Base-by-base conservation (phyloP, 2,329 filamentous ascomycete species). In the Pseudogymnoascus sp. region DNA sequence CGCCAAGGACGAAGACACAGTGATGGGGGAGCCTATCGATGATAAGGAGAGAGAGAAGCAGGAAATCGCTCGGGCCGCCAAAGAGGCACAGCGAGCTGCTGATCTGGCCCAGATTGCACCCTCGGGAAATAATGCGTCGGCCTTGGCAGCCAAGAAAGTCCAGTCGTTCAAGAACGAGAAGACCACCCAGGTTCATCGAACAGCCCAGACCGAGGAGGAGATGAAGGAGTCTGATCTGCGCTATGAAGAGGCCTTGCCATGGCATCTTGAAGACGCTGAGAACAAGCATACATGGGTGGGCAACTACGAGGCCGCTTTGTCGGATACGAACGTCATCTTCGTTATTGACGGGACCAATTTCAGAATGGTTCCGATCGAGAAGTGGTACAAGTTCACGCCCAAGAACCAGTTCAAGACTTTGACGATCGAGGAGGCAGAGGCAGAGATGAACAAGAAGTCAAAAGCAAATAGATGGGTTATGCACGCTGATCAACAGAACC, bases 201-300 rank as follows among this genome's bases (percentile, higher is more conserved):
- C 88, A n/a, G 89, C 95, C 62, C 82, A 83, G 61, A 82, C 82
- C 5, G 84, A 86, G 71, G 86, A 85, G 1, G 82, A 76, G 78
- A 94, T 82, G 81, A 95, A 81, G 78, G 82, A 86, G 63, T 80
- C 81, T 0, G 83, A 85, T 62, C 85, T 85, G 76, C 88, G 92
- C 65, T 99, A 97, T 67, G 94, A 97, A 73, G 94, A 99, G 74
- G 91, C 93, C 3, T 79, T 97, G 59, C 94, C 94, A 5, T 99
- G 94, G 94, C 92, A 97, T 73, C 76, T 99, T 36, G 94, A 99
- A 72, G 94, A 99, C 73, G 95, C 92, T 40, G 93, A 99, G 70
- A 91, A 92, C 66, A 96, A 93, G 74, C 93, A 96, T 69, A 89
- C 90, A 2, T 97, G 92, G 91, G 87, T 94, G 35, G 94, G 92